Base-by-base conservation (phyloP, 352 stramenopile species). In the Chrysophaeum taylorii region DNA sequence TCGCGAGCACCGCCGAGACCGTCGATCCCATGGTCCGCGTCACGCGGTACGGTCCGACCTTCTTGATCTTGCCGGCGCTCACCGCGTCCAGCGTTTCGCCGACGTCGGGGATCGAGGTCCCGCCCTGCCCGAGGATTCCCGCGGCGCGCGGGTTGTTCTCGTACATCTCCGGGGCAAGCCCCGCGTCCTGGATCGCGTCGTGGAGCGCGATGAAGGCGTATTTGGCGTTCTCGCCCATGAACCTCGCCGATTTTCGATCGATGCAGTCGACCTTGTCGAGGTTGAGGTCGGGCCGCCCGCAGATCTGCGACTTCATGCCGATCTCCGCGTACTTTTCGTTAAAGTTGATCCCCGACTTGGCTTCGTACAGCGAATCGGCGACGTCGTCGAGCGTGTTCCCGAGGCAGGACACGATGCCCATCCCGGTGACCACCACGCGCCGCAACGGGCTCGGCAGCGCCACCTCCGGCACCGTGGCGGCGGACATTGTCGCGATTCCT, bases 361-460 rank as follows among this genome's bases (percentile, higher is more conserved):
- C 74, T 16, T 87, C 70, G 64, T 87, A 72, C 9, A 89, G 75
- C 27, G 74, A 84, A 14, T 81, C 64, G 36, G 76, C 87, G 27
- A 89, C 84, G 57, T 89, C 84, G 36, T 87, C 81, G 35, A 89
- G 72, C 1, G 82, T 87, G 70, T 89, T 89, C 54, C 84, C 84
- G n/a, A 89, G 76, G 68, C 84, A 89, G 54, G 79, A 86, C 27
- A 75, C 79, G 75, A 89, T 87, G 37, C 84, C 84, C 81, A 87
- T 87, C 62, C 84, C 84, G 23, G 84, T 89, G 2, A 89, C 82
- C 35, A 89, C 84, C 18, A 89, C 84, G 37, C 84, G 71, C 15
- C 73, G 74, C 63, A 42, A 35, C 43, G 38, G 37, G 73, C 66
- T 12, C 12, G 12, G 18, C 12, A 33, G 18, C 18, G 45, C 45